Evolutionary conservation across 2,329 filamentous ascomycete species (phyloP).

Genomic region (Zymoseptoria ardabiliae): DNA sequence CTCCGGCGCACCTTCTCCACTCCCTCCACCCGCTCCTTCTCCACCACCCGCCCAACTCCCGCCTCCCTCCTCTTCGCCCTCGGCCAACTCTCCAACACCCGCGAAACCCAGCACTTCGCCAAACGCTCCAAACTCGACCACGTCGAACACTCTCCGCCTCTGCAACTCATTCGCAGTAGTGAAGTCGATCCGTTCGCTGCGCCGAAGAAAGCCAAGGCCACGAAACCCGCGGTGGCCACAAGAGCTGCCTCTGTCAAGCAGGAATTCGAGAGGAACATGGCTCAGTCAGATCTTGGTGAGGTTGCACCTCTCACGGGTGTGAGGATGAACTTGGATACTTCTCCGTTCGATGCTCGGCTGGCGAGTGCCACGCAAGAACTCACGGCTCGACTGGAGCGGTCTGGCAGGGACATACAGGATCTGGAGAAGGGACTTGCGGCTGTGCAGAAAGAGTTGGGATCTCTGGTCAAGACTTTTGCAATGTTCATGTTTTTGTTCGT

Average conservation of each 20-base stretch:
- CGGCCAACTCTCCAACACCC: slow-evolving; percentile 23
- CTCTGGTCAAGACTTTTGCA: not conserved
- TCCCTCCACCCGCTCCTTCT: slow-evolving; percentile 13
- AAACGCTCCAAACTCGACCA: slow-evolving; percentile 23
- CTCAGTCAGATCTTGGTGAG: too few relatives aligned
- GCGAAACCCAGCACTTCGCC: slow-evolving; percentile 29
- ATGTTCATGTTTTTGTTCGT: slow-evolving; percentile 2
- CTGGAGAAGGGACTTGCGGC: not conserved
- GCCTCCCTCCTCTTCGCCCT: slow-evolving; percentile 25
- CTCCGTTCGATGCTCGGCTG: not conserved
- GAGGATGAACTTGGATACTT: not conserved
- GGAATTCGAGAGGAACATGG: not conserved
- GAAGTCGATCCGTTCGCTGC: slow-evolving; percentile 22
- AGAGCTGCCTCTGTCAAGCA: not conserved
- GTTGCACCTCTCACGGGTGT: too few relatives aligned
- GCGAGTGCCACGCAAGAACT: not conserved
- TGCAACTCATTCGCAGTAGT: slow-evolving; percentile 26
- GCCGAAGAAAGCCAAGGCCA: not conserved
- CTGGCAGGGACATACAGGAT: not conserved
- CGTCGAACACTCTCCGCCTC: slow-evolving; percentile 25
- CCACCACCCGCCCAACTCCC: slow-evolving; percentile 10
- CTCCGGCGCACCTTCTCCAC: slow-evolving; percentile 28
- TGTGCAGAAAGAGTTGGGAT: not conserved
- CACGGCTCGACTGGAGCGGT: not conserved
- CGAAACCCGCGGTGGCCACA: not conserved